Evolutionary conservation across 83 land plant genomes (phyloP).

Genomic region (Picea engelmannii): DNA sequence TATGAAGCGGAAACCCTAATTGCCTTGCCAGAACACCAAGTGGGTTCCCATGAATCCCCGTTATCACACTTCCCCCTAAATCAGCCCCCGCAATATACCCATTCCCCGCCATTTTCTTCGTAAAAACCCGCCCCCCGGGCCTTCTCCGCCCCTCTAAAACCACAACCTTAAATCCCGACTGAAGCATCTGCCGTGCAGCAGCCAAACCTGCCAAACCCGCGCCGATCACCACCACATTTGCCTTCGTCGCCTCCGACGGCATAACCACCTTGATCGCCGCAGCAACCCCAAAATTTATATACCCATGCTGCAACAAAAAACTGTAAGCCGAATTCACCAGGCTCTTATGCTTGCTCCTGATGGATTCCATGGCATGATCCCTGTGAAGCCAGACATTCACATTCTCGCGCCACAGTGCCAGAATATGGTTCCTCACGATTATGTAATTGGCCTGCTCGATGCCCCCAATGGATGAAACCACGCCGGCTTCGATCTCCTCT

Average conservation of each 20-base stretch:
- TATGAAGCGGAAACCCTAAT: too few species aligned
- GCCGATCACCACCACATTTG: slow-evolving; percentile 66
- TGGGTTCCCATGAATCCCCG: too few species aligned
- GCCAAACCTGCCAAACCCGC: slow-evolving; percentile 91
- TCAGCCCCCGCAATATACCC: too few species aligned
- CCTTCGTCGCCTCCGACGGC: slow-evolving; percentile 21
- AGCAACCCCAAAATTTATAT: slow-evolving; percentile 88
- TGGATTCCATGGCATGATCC: slow-evolving; percentile 57
- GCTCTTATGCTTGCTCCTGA: slow-evolving; percentile 53
- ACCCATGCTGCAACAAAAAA: slow-evolving; percentile 64
- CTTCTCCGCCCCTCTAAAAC: too few species aligned
- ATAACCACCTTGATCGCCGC: slow-evolving; percentile 59
- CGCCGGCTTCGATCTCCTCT: slow-evolving; percentile 76
- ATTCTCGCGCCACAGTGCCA: slow-evolving; percentile 80
- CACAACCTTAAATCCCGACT: slow-evolving; percentile 67
- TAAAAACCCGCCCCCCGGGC: too few species aligned
- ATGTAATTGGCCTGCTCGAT: slow-evolving; percentile 88
- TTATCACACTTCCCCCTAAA: too few species aligned
- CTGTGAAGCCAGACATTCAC: slow-evolving; percentile 62
- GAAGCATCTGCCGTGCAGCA: slow-evolving; percentile 81
- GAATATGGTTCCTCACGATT: slow-evolving; percentile 86
- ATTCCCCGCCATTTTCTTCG: too few species aligned
- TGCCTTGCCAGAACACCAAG: too few species aligned
- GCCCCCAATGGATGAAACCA: slow-evolving; percentile 67
- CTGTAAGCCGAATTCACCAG: slow-evolving; percentile 61